phyloP scores from a whole-genome alignment of 108 stramenopile genomes.

The Schizochytrium sp. region DNA sequence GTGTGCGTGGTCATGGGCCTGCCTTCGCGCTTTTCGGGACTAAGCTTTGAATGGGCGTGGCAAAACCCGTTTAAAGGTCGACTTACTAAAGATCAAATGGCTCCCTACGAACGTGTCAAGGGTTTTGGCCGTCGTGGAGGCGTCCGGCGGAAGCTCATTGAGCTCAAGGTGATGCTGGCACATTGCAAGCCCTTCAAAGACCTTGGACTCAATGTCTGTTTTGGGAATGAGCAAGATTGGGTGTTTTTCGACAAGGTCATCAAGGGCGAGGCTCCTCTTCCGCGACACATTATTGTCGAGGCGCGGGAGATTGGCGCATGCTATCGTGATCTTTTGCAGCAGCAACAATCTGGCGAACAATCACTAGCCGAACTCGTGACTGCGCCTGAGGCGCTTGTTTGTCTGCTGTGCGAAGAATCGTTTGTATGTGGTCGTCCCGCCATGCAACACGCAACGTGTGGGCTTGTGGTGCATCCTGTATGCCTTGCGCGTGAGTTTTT shows the following conservation, averaged over 20 bases:
- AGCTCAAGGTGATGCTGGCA: neutral
- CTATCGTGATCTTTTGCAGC: neutral
- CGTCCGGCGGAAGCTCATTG: neutral
- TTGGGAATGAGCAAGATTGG: neutral
- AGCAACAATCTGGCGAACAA: neutral
- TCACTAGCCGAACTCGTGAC: neutral
- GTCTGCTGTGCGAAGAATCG: neutral
- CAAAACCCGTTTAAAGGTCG: neutral
- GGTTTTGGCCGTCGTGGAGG: neutral
- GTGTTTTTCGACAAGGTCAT: neutral
- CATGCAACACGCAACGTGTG: neutral
- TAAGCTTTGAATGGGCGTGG: neutral
- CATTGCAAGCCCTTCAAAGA: neutral
- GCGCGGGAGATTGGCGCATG: neutral
- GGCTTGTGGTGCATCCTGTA: neutral
- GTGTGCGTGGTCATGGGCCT: slow-evolving; percentile 13
- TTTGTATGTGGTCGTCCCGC: neutral
- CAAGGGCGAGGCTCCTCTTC: neutral
- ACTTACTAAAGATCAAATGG: neutral
- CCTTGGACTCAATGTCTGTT: neutral
- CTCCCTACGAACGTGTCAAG: neutral
- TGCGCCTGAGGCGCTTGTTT: neutral
- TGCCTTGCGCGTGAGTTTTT: neutral
- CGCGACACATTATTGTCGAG: neutral
- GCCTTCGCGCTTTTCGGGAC: neutral